Percentiles rank a stretch among this genome's conserved stretches.
These are phyloP conservation scores for Glutinoglossum americanum DNA, from an alignment of 495 filamentous ascomycete genomes.

Conservation along the genomic window DNA sequence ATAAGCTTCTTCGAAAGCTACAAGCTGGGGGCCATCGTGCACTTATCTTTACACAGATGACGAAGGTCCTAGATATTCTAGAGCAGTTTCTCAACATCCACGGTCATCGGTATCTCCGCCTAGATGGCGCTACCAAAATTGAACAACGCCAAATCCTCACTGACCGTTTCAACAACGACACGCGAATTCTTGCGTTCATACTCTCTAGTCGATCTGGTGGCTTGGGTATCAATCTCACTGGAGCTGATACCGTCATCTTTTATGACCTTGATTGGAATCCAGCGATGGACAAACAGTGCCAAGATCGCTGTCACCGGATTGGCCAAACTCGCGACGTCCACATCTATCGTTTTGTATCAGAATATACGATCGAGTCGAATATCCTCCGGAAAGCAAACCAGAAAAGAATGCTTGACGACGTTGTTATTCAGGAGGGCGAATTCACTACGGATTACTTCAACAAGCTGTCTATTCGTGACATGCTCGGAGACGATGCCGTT, in stretches of 20 bases:
- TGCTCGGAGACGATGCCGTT: constrained; percentile 38
- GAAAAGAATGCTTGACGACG: constrained; percentile 92
- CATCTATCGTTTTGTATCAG: constrained; percentile 90
- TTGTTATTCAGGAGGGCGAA: constrained; percentile 94
- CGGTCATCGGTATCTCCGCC: constrained; percentile 83
- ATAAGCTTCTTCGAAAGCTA: constrained; percentile 64
- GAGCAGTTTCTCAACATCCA: constrained; percentile 98
- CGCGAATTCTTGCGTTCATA: constrained; percentile 83
- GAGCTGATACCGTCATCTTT: constrained; percentile 96
- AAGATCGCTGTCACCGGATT: constrained; percentile 93
- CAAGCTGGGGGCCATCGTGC: constrained; percentile 83
- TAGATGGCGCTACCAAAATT: constrained; percentile 85
- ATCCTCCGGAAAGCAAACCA: constrained; percentile 92
- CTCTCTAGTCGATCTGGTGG: constrained; percentile 87
- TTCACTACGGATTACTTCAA: constrained; percentile 98
- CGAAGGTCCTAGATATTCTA: constrained; percentile 89
- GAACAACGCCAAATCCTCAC: constrained; percentile 91
- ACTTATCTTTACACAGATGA: constrained; percentile 99
- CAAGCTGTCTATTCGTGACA: constrained; percentile 48
- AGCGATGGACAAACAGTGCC: constrained; percentile 99
- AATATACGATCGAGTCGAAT: constrained; percentile 97
- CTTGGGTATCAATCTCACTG: constrained; percentile 88
- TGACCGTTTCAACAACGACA: constrained; percentile 90
- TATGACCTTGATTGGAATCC: constrained; percentile 99
- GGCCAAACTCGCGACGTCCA: constrained; percentile 96